Base-by-base conservation (phyloP, 441 rosid genomes). In the Oxalis stricta region DNA sequence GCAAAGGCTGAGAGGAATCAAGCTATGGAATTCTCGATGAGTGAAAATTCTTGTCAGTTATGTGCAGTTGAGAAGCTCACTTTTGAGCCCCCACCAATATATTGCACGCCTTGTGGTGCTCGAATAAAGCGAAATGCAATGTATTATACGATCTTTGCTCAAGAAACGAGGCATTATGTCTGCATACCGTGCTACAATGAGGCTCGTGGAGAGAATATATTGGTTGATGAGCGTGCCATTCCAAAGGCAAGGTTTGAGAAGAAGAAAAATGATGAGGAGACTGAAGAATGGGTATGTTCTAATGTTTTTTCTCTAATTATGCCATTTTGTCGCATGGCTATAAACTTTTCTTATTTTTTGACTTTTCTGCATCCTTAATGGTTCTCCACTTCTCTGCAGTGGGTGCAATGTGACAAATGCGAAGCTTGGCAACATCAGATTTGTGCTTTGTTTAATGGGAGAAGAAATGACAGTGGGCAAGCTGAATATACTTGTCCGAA, bases 391-490 rank as follows among this genome's bases (percentile, higher is more conserved):
- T 47, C 26, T 44, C 16, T 65, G 68, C 82, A 93, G 99, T 93
- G 99, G 99, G 99, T 93, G 64, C 99, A 93, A 62, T 93, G 99
- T 73, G 99, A 93, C 73, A 88, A 82, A 55, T 93, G 99, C 65
- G 99, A 93, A 64, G 93, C 96, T 20, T 93, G 99, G 99, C 99
- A 93, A 62, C 99, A 93, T 71, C 99, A 93, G 61, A 93, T 93
- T 33, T 93, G 99, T 63, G 93, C 97, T 53, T 64, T 93, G 49
- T 93, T 88, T 77, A 93, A 93, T 69, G 97, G 99, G 45, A 58
- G 97, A 63, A 71, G 99, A 63, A 93, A 88, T 70, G 99, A 88
- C 52, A 94, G 97, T 31, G 99, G 99, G 41, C 96, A 84, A 67
- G 99, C 99, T 55, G 97, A 88, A 60, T 93, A 93, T 72, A 93